Percentiles rank a stretch among this genome's conserved stretches.
These are phyloP conservation scores for Termitomyces sp. DNA, from an alignment of 768 basidiomycete species.

Conservation along the genomic window DNA sequence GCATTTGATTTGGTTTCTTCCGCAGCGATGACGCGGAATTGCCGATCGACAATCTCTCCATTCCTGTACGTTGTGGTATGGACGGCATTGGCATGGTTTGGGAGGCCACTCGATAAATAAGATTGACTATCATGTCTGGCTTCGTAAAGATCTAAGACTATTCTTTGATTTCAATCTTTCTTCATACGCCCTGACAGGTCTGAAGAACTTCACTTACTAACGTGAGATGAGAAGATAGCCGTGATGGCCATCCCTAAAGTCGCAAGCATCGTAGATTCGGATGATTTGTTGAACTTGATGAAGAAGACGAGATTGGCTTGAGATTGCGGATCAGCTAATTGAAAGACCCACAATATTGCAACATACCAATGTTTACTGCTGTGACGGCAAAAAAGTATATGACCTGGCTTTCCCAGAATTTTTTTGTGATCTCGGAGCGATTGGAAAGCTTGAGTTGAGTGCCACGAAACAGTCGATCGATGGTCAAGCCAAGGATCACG, in stretches of 20 bases:
- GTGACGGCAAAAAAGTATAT: slow-evolving; percentile 21
- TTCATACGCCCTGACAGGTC: neutral
- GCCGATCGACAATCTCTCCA: slow-evolving; percentile 15
- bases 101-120: slow-evolving; percentile 7
- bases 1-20: slow-evolving; percentile 13
- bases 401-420: slow-evolving; percentile 20
- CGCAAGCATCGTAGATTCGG: slow-evolving; percentile 20
- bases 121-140: neutral
- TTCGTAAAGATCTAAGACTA: slow-evolving; percentile 19
- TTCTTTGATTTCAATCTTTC: neutral
- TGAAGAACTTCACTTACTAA: slow-evolving; percentile 14
- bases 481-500: slow-evolving; percentile 19
- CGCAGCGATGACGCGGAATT: slow-evolving; percentile 9
- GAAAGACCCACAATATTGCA: neutral
- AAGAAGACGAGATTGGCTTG: slow-evolving; percentile 20
- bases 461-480: slow-evolving; percentile 18
- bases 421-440: slow-evolving; percentile 19
- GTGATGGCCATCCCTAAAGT: slow-evolving; percentile 21
- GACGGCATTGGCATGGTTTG: slow-evolving; percentile 10
- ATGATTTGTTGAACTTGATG: slow-evolving; percentile 17
- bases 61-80: slow-evolving; percentile 14
- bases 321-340: neutral
- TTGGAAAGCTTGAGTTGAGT: slow-evolving; percentile 13
- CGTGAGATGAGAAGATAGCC: slow-evolving; percentile 18
- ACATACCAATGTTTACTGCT: slow-evolving; percentile 17